Percentiles rank a stretch among this genome's conserved stretches.
phyloP scores from a whole-genome alignment of 441 rosid genomes.

The Erodium chrysanthum region DNA sequence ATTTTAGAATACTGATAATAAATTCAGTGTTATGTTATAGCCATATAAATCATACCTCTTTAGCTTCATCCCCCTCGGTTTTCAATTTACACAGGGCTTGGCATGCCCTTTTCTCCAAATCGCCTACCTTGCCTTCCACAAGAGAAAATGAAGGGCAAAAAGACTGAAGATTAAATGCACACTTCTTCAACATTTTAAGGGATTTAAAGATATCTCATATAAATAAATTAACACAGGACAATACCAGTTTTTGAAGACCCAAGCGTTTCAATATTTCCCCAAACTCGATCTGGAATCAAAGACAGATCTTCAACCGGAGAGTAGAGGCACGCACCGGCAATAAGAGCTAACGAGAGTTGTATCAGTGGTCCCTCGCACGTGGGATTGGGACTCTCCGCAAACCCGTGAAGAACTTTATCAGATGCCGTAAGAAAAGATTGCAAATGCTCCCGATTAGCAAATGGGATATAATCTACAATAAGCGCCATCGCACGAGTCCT shows the following conservation, averaged over 20 bases:
- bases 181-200: too few species aligned
- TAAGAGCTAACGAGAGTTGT: slow-evolving; percentile 58
- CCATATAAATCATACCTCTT: slow-evolving; percentile 41
- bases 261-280: slow-evolving; percentile 55
- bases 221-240: slow-evolving; percentile 2
- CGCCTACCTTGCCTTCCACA: slow-evolving; percentile 43
- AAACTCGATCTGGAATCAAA: slow-evolving; percentile 54
- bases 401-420: slow-evolving; percentile 46
- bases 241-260: slow-evolving; percentile 52
- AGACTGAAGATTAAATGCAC: slow-evolving; percentile 6
- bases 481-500: slow-evolving; percentile 58
- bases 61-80: slow-evolving; percentile 53
- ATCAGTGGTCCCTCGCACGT: slow-evolving; percentile 54
- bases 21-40: neutral
- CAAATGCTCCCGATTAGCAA: slow-evolving; percentile 42
- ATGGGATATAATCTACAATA: slow-evolving; percentile 56
- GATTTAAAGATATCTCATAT: neutral
- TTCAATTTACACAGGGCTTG: slow-evolving; percentile 60
- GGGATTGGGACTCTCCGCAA: slow-evolving; percentile 41
- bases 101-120: slow-evolving; percentile 56
- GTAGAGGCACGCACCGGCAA: slow-evolving; percentile 65
- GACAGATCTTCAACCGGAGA: slow-evolving; percentile 56
- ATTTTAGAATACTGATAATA: too few species aligned
- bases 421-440: slow-evolving; percentile 60
- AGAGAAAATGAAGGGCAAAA: slow-evolving; percentile 12